Evolutionary conservation across 768 basidiomycete genomes (phyloP).

Genomic region (Calocybe gangraenosa): DNA sequence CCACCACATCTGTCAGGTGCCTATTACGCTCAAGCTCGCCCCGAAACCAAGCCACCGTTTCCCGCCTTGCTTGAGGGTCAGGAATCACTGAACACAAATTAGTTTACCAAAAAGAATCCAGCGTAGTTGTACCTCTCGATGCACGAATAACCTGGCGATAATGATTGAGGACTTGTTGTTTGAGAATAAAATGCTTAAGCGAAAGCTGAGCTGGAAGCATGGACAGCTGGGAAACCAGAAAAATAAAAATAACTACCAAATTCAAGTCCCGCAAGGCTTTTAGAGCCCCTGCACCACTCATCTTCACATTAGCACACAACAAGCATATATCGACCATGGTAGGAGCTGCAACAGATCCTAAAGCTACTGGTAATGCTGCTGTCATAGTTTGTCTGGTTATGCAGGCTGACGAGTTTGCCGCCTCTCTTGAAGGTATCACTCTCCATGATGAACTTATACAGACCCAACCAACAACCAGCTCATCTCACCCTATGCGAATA

Average conservation of each 20-base stretch:
- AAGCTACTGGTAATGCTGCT: conserved; percentile 5
- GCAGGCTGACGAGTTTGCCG: conserved; percentile 25
- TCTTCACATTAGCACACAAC: conserved; percentile 1
- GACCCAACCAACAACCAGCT: conserved; percentile 13
- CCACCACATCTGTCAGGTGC: conserved; percentile 54
- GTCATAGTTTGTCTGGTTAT: too few relatives aligned
- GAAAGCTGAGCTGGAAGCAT: conserved; percentile 29
- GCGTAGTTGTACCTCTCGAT: conserved; percentile 44
- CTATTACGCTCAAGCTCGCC: conserved; percentile 64
- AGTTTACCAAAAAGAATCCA: conserved; percentile 2
- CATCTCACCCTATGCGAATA: conserved; percentile 46
- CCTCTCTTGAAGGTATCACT: conserved; percentile 28
- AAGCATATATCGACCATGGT: conserved; percentile 14
- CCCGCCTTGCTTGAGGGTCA: conserved; percentile 53
- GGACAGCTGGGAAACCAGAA: conserved; percentile 14
- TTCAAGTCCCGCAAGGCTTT: conserved; percentile 34
- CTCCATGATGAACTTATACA: conserved; percentile 16
- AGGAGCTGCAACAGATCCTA: conserved; percentile 6
- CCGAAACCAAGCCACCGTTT: conserved; percentile 73
- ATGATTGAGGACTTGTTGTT: conserved; percentile 52
- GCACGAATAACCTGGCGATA: conserved; percentile 70
- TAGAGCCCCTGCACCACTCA: conserved; percentile 10
- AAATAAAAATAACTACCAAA: conserved; percentile 14
- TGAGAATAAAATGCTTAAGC: conserved; percentile 75
- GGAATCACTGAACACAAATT: conserved; percentile 53